These are phyloP conservation scores for Cyberlindnera japonica DNA, from an alignment of 805 yeast genomes.

Conservation along the genomic window DNA sequence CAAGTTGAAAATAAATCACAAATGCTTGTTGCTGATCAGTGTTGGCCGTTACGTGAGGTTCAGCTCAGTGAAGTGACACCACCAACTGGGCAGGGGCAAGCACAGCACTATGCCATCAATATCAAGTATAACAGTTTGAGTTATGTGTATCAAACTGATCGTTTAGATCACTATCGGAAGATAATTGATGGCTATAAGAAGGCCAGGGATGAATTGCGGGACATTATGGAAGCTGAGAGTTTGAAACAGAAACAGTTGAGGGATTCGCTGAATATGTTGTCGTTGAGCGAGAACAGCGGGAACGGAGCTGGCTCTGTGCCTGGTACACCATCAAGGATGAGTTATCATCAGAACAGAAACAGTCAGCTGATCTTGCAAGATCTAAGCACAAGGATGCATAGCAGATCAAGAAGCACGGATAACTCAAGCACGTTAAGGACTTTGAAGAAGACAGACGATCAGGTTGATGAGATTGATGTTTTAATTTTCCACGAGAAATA, in stretches of 20 bases:
- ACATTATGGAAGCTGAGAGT: constrained; percentile 48
- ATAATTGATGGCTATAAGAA: constrained; percentile 53
- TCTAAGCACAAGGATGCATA: constrained; percentile 58
- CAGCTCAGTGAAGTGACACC: constrained; percentile 26
- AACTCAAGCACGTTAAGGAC: constrained; percentile 38
- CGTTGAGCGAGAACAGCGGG: constrained; percentile 25
- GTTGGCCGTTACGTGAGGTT: constrained; percentile 72
- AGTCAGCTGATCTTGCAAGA: constrained; percentile 45
- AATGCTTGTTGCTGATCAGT: constrained; percentile 62
- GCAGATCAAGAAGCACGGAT: constrained; percentile 53
- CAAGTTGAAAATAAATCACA: constrained; percentile 31
- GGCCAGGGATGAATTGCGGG: constrained; percentile 59
- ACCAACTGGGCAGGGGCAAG: constrained; percentile 9
- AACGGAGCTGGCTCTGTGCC: constrained; percentile 9
- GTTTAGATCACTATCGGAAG: constrained; percentile 51
- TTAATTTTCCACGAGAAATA: constrained; percentile 58
- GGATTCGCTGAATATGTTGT: constrained; percentile 42
- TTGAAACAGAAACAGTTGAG: constrained; percentile 40
- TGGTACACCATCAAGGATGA: constrained; percentile 30
- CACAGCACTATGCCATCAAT: constrained; percentile 39
- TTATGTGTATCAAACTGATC: constrained; percentile 59
- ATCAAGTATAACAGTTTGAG: constrained; percentile 45
- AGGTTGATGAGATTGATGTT: constrained; percentile 67
- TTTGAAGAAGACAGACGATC: constrained; percentile 53
- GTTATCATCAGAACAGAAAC: constrained; percentile 29